Conservation (phyloP, 495 filamentous ascomycete genomes). For the Xylaria longipes region DNA sequence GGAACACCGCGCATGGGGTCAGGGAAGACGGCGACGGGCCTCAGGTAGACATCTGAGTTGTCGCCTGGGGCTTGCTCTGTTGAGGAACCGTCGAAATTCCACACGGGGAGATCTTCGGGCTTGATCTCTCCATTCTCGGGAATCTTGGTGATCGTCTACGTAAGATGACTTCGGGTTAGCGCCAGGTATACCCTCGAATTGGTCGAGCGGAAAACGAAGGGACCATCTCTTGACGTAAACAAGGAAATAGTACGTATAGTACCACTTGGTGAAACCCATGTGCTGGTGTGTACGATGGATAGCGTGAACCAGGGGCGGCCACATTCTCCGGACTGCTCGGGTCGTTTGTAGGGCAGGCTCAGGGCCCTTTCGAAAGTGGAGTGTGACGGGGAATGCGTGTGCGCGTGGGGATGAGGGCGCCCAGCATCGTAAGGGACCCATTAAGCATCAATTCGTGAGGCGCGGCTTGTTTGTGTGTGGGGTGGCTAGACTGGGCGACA, state of each 20-base stretch:
- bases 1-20: constrained; percentile 83
- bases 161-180: constrained; percentile 15
- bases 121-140: constrained; percentile 53
- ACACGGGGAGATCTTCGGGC: constrained; percentile 89
- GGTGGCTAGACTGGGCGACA: not conserved
- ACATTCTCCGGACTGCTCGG: not conserved
- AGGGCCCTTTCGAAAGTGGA: not conserved
- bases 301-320: not conserved
- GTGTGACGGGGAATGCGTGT: not conserved
- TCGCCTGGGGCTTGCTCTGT: constrained; percentile 93
- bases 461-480: constrained; percentile 12
- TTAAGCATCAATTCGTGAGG: constrained; percentile 23
- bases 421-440: constrained; percentile 14
- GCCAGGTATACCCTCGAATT: not conserved
- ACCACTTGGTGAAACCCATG: constrained; percentile 16
- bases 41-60: constrained; percentile 98
- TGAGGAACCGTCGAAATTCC: constrained; percentile 99
- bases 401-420: constrained; percentile 8
- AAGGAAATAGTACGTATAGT: not conserved
- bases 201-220: constrained; percentile 26
- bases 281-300: not conserved
- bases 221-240: not conserved
- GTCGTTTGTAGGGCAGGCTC: not conserved
- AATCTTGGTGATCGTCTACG: constrained; percentile 78
- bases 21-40: constrained; percentile 86